Evolutionary conservation across 2,329 filamentous ascomycete genomes (phyloP).

Genomic region (Chrysosporium queenslandicum): DNA sequence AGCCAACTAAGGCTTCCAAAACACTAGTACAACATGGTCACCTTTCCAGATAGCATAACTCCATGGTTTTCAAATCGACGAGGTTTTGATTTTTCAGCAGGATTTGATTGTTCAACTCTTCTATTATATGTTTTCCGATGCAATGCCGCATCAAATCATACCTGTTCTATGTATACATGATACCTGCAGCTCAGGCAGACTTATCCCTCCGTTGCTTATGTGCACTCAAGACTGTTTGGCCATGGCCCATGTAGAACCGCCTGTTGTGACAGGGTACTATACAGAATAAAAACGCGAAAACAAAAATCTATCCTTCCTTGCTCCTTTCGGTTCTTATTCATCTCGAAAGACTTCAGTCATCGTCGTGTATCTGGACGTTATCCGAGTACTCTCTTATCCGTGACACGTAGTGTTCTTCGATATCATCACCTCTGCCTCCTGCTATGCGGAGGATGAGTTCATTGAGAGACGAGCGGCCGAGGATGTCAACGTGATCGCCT

Average conservation of each 20-base stretch:
- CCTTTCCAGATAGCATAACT: no score
- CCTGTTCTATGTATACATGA: background rate
- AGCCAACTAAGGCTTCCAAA: background rate
- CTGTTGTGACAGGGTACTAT: background rate
- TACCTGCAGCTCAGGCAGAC: no score
- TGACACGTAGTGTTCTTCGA: conserved; percentile 67
- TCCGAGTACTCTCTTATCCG: conserved; percentile 74
- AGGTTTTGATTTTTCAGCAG: no score
- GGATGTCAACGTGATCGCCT: conserved; percentile 92
- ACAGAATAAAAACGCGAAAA: background rate
- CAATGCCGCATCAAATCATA: no score
- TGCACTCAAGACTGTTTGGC: no score
- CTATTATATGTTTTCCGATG: no score
- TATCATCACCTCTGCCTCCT: conserved; percentile 69
- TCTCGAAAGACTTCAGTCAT: conserved; percentile 41
- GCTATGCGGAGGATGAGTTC: conserved; percentile 81
- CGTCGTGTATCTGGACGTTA: conserved; percentile 71
- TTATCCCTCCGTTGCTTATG: no score
- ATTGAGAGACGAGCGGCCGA: conserved; percentile 79
- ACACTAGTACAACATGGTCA: no score
- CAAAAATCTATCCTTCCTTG: background rate
- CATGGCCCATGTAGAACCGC: no score
- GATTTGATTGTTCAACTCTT: no score
- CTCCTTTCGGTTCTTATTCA: background rate
- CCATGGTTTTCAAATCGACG: no score